Evolutionary conservation across 2,329 filamentous ascomycete species (phyloP).

Genomic region (Fusarium chaquense): DNA sequence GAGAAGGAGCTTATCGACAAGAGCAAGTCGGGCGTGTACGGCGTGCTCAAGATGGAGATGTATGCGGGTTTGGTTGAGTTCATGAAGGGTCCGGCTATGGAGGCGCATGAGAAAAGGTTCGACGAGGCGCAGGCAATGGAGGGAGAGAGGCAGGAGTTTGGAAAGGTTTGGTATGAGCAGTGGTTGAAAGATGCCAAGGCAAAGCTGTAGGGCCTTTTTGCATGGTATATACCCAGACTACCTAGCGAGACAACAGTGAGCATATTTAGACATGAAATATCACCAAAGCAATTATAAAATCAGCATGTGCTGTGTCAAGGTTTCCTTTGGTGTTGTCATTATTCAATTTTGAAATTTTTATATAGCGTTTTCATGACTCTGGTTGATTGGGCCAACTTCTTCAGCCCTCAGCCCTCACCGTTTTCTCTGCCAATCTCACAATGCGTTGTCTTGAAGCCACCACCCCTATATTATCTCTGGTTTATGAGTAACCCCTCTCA

Average conservation of each 20-base stretch:
- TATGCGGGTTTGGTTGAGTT: constrained; percentile 73
- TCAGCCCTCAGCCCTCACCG: background rate
- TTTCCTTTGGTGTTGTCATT: background rate
- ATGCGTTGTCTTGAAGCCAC: background rate
- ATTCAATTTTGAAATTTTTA: background rate
- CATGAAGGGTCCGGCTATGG: constrained; percentile 65
- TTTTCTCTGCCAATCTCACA: background rate
- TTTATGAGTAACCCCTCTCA: background rate
- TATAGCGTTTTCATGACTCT: background rate
- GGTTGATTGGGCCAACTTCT: background rate
- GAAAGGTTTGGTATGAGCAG: constrained; percentile 62
- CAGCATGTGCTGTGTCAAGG: background rate
- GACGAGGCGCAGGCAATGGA: constrained; percentile 56
- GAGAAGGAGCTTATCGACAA: constrained; percentile 71
- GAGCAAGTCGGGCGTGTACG: constrained; percentile 75
- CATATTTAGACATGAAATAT: background rate
- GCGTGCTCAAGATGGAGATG: constrained; percentile 80
- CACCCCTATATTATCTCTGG: background rate
- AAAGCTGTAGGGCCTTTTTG: constrained; percentile 50
- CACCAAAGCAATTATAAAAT: background rate
- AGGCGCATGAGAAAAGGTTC: constrained; percentile 63
- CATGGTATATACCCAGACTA: background rate
- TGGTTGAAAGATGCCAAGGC: constrained; percentile 57
- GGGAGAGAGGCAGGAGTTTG: constrained; percentile 58
- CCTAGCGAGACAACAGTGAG: background rate